These are phyloP conservation scores for Entomortierella beljakovae DNA, from an alignment of 192 early-diverging fungal genomes.

Conservation along the genomic window DNA sequence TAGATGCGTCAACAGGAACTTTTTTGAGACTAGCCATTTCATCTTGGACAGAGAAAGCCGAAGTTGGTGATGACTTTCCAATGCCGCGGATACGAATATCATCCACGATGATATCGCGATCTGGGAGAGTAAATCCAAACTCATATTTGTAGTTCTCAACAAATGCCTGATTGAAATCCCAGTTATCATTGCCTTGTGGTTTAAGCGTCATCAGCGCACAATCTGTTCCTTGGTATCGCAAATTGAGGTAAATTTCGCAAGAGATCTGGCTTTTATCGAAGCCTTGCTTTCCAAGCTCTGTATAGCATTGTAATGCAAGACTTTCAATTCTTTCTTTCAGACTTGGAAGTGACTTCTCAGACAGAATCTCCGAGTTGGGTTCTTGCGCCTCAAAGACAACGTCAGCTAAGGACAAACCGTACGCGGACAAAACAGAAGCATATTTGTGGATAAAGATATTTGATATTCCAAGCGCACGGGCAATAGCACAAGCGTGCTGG, in stretches of 20 bases:
- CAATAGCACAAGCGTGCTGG: conserved; percentile 97
- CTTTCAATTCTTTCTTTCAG: conserved; percentile 65
- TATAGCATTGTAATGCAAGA: conserved; percentile 59
- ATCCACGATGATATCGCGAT: conserved; percentile 87
- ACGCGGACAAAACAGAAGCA: conserved; percentile 94
- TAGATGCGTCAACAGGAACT: conserved; percentile 17
- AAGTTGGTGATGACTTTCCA: conserved; percentile 61
- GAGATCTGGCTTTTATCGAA: conserved; percentile 68
- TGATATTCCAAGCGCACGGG: conserved; percentile 84
- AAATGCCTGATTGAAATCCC: conserved; percentile 79
- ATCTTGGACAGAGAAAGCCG: conserved; percentile 52
- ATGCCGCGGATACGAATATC: conserved; percentile 93
- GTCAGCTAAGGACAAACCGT: conserved; percentile 90
- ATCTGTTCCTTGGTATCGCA: conserved; percentile 95
- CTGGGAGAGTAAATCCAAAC: conserved; percentile 93
- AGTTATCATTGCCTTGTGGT: conserved; percentile 57
- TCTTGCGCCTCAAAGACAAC: conserved; percentile 93
- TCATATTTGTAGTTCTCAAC: conserved; percentile 86
- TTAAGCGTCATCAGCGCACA: conserved; percentile 91
- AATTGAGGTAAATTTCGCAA: conserved; percentile 81
- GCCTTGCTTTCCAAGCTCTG: conserved; percentile 75
- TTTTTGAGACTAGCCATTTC: conserved; percentile 50
- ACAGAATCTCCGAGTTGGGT: conserved; percentile 72
- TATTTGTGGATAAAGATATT: conserved; percentile 89
- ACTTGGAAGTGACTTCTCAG: conserved; percentile 41